Conservation (phyloP, 2,329 filamentous ascomycete species). For the Aspergillus floridensis region DNA sequence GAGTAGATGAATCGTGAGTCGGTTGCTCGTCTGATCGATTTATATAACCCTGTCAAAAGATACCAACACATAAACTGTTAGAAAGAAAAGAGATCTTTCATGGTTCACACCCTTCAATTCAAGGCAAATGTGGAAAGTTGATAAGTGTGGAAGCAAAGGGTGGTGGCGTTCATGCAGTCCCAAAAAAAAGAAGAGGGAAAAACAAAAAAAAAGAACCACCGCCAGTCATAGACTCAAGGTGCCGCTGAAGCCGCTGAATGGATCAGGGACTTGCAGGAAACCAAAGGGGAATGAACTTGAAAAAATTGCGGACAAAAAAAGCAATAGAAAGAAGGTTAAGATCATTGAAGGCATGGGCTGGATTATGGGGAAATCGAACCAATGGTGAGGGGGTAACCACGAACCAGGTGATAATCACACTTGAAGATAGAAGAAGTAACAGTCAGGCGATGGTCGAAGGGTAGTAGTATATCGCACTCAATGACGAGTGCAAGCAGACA, state of each 20-base stretch:
- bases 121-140: conserved; percentile 15
- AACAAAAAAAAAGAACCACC: conserved; percentile 17
- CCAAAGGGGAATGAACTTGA: conserved; percentile 1
- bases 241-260: conserved; percentile 22
- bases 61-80: neutral
- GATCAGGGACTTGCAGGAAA: neutral
- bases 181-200: conserved; percentile 11
- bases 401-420: neutral
- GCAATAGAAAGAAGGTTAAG: neutral
- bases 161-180: neutral
- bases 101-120: neutral
- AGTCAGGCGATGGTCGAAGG: neutral
- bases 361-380: neutral
- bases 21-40: neutral
- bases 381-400: neutral
- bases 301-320: neutral
- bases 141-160: conserved; percentile 11
- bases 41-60: neutral
- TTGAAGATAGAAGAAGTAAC: neutral
- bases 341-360: neutral
- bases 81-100: neutral
- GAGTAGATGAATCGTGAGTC: neutral
- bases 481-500: neutral
- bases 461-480: neutral
- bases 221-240: conserved; percentile 17